These are phyloP conservation scores for Didymellaceae sp. DNA, from an alignment of 2,329 filamentous ascomycete genomes.

Conservation along the genomic window DNA sequence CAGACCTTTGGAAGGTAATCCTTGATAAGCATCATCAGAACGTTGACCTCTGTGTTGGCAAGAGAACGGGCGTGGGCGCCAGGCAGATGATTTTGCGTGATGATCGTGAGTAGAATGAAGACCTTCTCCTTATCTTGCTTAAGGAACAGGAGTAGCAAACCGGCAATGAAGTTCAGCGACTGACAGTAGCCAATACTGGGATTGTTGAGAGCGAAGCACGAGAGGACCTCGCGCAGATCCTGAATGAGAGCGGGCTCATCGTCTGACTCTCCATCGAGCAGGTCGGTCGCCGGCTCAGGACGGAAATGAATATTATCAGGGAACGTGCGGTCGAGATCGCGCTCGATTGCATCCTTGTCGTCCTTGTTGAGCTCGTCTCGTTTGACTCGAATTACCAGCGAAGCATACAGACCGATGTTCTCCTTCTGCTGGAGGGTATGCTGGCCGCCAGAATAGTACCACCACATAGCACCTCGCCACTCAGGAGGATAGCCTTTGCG, in stretches of 20 bases:
- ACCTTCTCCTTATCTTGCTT: conserved; percentile 81
- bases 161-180: conserved; percentile 92
- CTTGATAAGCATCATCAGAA: conserved; percentile 85
- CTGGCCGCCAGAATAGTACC: conserved; percentile 91
- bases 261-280: conserved; percentile 38
- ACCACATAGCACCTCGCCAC: conserved; percentile 96
- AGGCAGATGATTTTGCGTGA: conserved; percentile 85
- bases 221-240: conserved; percentile 81
- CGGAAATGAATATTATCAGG: conserved; percentile 94
- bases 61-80: conserved; percentile 91
- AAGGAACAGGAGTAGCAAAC: conserved; percentile 86
- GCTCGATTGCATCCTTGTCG: conserved; percentile 89
- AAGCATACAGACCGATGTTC: conserved; percentile 70
- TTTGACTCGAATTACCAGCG: conserved; percentile 71
- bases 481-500: conserved; percentile 93
- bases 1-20: conserved; percentile 84
- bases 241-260: conserved; percentile 79
- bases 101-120: conserved; percentile 92
- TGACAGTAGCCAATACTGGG: conserved; percentile 94
- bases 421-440: conserved; percentile 76
- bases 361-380: conserved; percentile 68
- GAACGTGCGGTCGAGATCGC: conserved; percentile 91
- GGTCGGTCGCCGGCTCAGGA: conserved; percentile 56
- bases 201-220: conserved; percentile 90
- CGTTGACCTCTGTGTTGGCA: conserved; percentile 91